These are phyloP conservation scores for Rhamnella rubrinervis DNA, from an alignment of 331 rosid species.

Conservation along the genomic window DNA sequence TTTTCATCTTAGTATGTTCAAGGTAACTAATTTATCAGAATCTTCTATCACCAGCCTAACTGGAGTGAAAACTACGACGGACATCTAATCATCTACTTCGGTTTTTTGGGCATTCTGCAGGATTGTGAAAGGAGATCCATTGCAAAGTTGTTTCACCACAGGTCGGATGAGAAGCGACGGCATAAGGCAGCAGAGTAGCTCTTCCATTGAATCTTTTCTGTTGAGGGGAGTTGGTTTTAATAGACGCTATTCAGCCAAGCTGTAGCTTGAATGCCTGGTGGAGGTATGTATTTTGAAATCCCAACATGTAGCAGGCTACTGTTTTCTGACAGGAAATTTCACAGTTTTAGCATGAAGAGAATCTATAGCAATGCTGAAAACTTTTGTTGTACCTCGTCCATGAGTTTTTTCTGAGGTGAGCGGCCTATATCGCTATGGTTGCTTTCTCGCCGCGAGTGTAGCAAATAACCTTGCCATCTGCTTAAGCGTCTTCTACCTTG, in stretches of 20 bases:
- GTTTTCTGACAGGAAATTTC: conserved; percentile 11
- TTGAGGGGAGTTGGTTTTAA: conserved; percentile 1
- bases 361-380: neutral
- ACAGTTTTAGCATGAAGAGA: conserved; percentile 1
- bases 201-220: conserved; percentile 3
- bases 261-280: conserved; percentile 3
- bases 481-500: conserved; percentile 5
- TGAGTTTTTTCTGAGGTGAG: conserved; percentile 7
- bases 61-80: conserved; percentile 10
- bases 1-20: conserved; percentile 86
- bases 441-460: conserved; percentile 6
- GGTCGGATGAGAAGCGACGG: conserved; percentile 63
- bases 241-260: neutral
- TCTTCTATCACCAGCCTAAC: conserved; percentile 3
- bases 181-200: conserved; percentile 29
- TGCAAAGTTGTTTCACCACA: conserved; percentile 88
- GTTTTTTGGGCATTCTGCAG: conserved; percentile 28
- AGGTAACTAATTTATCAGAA: conserved; percentile 51
- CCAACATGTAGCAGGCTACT: conserved; percentile 1
- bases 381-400: neutral
- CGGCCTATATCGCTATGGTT: conserved; percentile 4
- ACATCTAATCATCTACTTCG: neutral
- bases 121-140: conserved; percentile 94
- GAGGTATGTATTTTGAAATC: conserved; percentile 1
- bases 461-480: conserved; percentile 19